A percentile compares a stretch with the other conserved stretches of the same genome.
phyloP scores from a whole-genome alignment of 2,329 filamentous ascomycete genomes.

The Bipolaris cookei region DNA sequence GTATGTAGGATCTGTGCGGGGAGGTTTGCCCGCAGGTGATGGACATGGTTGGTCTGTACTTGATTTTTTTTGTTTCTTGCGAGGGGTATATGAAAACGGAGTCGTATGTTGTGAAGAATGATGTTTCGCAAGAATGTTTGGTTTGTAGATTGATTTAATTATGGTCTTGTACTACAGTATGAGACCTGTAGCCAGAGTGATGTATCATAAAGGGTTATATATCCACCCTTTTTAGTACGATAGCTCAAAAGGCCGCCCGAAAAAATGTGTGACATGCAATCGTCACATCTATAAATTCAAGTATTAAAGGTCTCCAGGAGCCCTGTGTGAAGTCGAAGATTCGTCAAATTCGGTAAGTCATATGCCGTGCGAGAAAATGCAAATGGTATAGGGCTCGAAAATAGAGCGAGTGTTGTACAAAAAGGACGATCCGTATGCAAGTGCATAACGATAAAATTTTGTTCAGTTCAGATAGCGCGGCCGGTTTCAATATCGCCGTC shows the following conservation, averaged over 20 bases:
- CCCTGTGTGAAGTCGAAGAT: not conserved
- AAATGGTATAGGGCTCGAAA: not conserved
- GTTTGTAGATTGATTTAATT: no score
- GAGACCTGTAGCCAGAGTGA: no score
- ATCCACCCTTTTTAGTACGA: not conserved
- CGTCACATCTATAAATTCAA: not conserved
- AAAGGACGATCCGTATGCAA: not conserved
- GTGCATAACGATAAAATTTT: no score
- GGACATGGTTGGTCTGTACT: no score
- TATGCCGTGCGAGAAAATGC: not conserved
- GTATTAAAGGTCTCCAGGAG: not conserved
- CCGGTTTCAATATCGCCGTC: slow-evolving; percentile 17
- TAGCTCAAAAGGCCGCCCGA: not conserved
- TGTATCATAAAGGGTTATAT: not conserved
- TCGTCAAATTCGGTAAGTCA: not conserved
- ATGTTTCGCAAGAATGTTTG: no score
- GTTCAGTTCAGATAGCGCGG: not conserved
- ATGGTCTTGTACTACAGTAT: no score
- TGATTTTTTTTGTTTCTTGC: no score
- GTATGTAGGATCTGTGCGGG: no score
- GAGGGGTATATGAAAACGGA: no score
- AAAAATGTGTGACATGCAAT: not conserved
- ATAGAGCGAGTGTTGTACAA: not conserved
- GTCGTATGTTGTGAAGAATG: no score
- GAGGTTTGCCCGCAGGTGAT: no score